Evolutionary conservation across 345 rosid genomes (phyloP), one percentile per base, ranked within the genome.

Genomic region (Gossypium thurberi): DNA sequence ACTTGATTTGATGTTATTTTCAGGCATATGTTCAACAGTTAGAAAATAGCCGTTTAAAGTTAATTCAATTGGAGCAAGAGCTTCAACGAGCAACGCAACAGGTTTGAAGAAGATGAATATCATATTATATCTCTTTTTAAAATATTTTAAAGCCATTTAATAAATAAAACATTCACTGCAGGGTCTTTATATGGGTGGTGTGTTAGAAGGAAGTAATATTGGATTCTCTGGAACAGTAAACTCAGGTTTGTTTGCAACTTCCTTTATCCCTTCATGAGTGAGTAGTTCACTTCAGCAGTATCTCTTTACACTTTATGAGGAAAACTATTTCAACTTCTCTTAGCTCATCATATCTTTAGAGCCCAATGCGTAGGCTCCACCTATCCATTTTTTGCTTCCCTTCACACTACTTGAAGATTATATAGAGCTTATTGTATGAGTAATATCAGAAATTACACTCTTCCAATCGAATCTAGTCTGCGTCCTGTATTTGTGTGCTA

Each of bases 21-120:
- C 71, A 94, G 98, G 98, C 98, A 48, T 94, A 94, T 78, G 98
- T 94, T 80, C 93, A 90, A 82, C 97, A 94, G 81, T 80, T 94
- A 72, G 98, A 94, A 88, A 83, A 86, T 73, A 94, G 98, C 79
- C 86, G 98, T 46, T 56, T 90, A 76, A 94, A 90, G 86, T 79
- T 94, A 68, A 67, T 88, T 81, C 92, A 92, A 76, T 48, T 94
- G 82, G 97, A 94, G 82, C 97, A 92, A 80, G 97, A 92, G 82
- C 87, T 90, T 72, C 86, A 85, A 40, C 89, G 85, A 74, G 86
- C 88, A 48, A 88, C 90, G 77, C 98, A 90, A 71, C 97, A 92
- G 88, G 98, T 87, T 68, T 48, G 73, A 37, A 50, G 52, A 78
- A 15, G 65, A 64, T 61, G 40, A 11, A 21, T 51, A 67, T 17